Percentiles rank a stretch among this genome's conserved stretches.
Evolutionary conservation across 305 asterid species (phyloP).

Genomic region (Solanum chacoense): DNA sequence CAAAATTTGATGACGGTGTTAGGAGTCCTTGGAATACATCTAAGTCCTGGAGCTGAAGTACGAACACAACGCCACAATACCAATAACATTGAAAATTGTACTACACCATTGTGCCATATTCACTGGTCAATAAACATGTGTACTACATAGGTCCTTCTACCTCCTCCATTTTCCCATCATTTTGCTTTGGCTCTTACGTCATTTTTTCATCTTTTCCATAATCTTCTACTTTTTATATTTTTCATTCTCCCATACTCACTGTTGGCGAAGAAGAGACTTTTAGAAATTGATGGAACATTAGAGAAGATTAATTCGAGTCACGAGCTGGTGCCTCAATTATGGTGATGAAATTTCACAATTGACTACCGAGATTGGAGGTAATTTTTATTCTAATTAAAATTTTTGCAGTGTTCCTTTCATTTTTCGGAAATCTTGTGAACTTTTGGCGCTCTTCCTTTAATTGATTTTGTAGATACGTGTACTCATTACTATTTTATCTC

Average conservation of each 20-base stretch:
- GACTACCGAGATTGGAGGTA: neutral
- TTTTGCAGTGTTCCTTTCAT: neutral
- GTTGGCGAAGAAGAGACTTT: neutral
- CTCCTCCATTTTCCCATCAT: neutral
- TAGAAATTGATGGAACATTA: neutral
- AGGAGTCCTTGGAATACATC: constrained; percentile 54
- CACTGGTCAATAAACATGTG: neutral
- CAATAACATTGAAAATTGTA: too few species aligned
- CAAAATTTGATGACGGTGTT: constrained; percentile 44
- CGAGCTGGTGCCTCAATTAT: neutral
- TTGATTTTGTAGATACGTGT: too few species aligned
- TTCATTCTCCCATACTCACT: neutral
- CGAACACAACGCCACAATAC: too few species aligned
- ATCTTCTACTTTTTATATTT: too few species aligned
- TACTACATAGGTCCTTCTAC: neutral
- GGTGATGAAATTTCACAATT: neutral
- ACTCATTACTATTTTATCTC: neutral
- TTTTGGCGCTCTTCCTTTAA: neutral
- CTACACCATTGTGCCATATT: neutral
- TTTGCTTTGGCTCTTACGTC: neutral
- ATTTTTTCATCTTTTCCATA: neutral
- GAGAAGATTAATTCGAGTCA: neutral
- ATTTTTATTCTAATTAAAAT: too few species aligned
- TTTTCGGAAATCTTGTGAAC: neutral
- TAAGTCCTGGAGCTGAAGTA: constrained; percentile 33